Conservation (phyloP, 2,329 filamentous ascomycete species). For the Penicillium sp. region DNA sequence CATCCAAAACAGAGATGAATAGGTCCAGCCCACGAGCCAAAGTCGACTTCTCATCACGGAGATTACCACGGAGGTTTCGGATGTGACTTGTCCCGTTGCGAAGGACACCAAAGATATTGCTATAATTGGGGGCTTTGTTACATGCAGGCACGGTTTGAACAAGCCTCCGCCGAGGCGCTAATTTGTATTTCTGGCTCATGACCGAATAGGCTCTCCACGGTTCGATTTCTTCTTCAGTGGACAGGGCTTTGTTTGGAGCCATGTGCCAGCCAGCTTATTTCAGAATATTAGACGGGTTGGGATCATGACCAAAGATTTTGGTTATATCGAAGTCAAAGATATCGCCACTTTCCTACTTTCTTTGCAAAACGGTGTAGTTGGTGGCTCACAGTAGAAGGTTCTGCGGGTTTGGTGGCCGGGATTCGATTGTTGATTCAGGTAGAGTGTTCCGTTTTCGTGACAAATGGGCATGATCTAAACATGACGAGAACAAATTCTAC, state of each 20-base stretch:
- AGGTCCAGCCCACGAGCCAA: not conserved
- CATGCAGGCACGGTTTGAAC: not conserved
- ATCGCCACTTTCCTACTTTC: not conserved
- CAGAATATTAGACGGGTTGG: not conserved
- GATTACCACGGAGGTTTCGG: not conserved
- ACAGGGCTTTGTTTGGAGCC: conserved; percentile 1
- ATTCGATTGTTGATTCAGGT: no score
- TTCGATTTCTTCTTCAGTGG: conserved; percentile 1
- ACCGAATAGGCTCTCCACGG: not conserved
- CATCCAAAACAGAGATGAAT: not conserved
- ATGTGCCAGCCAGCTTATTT: not conserved
- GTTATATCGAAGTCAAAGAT: not conserved
- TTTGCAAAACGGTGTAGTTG: not conserved
- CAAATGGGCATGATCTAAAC: no score
- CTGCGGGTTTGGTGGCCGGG: not conserved
- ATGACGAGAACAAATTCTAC: no score
- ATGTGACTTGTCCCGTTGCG: not conserved
- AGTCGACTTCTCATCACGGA: not conserved
- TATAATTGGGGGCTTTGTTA: not conserved
- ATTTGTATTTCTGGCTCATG: not conserved
- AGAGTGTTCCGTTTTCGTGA: no score
- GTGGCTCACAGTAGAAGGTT: not conserved
- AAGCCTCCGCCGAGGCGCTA: not conserved
- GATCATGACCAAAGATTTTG: not conserved
- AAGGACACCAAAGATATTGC: not conserved